These are phyloP conservation scores for Sporothrix humicola DNA, from an alignment of 2,329 filamentous ascomycete genomes.

Conservation along the genomic window DNA sequence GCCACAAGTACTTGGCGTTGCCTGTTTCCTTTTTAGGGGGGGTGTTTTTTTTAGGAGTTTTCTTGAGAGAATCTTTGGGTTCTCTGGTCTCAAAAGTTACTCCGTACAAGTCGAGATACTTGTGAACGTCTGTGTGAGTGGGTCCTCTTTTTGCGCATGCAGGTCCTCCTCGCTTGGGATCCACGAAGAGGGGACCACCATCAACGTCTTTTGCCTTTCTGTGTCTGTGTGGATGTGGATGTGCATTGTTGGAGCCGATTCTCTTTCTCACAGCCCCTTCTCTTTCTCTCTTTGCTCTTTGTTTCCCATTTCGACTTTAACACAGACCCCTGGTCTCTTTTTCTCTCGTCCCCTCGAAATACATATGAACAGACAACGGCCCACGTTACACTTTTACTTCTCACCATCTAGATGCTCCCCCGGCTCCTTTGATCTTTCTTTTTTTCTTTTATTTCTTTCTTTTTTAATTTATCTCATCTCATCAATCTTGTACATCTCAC, in stretches of 20 bases:
- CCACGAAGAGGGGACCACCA: neutral
- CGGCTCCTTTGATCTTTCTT: neutral
- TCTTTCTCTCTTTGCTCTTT: neutral
- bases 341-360: neutral
- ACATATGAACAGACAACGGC: conserved; percentile 13
- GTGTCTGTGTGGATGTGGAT: conserved; percentile 1
- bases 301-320: neutral
- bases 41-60: neutral
- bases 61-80: too few relatives aligned
- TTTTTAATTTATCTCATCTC: neutral
- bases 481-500: neutral
- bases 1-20: neutral
- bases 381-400: conserved; percentile 8
- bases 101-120: conserved; percentile 13
- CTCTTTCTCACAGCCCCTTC: neutral
- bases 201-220: neutral
- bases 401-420: neutral
- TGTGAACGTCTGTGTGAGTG: conserved; percentile 22
- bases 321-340: conserved; percentile 12
- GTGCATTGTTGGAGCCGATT: neutral
- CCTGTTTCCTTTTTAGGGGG: neutral
- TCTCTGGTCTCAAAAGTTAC: too few relatives aligned
- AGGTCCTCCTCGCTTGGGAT: conserved; percentile 18
- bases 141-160: neutral
- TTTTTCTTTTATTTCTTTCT: neutral